Evolutionary conservation across 345 rosid genomes (phyloP), one percentile per base, ranked within the genome.

Genomic region (Crucihimalaya himalaica): DNA sequence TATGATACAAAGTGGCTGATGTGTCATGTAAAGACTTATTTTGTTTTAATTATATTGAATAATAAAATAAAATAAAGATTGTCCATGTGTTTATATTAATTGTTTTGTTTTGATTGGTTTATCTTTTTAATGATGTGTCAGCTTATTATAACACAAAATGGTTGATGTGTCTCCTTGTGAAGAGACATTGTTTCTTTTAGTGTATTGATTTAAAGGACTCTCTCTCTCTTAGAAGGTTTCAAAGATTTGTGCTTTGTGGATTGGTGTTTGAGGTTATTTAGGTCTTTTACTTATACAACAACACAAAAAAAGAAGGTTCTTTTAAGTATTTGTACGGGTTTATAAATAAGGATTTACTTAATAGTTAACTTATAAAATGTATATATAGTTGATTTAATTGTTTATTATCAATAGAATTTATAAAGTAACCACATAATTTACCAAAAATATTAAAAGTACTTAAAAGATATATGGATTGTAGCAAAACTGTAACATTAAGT

Each of bases 241-340:
- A 34, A 55, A 55, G 40, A 73, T 73, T 56, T 46, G 64, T 65
- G 65, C 20, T 71, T 3, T 67, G 40, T 58, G 67, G 23, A 54
- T 65, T 64, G 47, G 23, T 56, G 58, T 74, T 73, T 56, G 0
- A 6, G 21, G 40, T 10, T 65, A 34, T 55, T 10, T 65, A 34
- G 45, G 64, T n/a, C 57, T 34, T 57, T 37, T 35, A 27, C 20
- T 46, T 23, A 51, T 16, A 23, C 25, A 3, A 23, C 25, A 23
- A 23, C 25, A 23, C 2, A 23, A 21, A 21, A 21, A 21, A 21
- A 21, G 2, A 23, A 51, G 8, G 58, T 64, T 21, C 21, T 57
- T 18, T 69, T n/a, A 53, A n/a, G 69, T 63, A 29, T 31, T 47
- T 65, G 31, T 20, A 28, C 27, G 39, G 10, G n/a, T 34, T 18